A percentile compares a stretch with the other conserved stretches of the same genome.
phyloP scores from a whole-genome alignment of 2,329 filamentous ascomycete species.

The Trichoderma atrobrunneum region DNA sequence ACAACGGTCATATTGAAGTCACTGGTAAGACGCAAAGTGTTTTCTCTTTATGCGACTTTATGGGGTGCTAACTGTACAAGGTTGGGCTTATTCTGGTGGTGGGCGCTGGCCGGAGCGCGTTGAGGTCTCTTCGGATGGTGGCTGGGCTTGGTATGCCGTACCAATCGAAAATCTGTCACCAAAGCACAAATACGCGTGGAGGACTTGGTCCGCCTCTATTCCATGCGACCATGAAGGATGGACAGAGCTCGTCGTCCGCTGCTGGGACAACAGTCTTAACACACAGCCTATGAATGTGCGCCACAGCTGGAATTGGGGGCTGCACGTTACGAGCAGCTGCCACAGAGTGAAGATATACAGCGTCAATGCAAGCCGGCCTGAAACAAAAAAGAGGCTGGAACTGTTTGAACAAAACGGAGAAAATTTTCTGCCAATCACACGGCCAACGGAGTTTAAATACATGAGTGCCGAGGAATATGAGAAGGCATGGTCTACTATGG shows the following conservation, averaged over 20 bases:
- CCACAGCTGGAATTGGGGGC: slow-evolving; percentile 61
- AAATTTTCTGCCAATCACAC: not conserved
- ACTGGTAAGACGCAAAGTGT: not conserved
- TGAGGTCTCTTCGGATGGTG: slow-evolving; percentile 62
- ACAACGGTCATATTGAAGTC: slow-evolving; percentile 52
- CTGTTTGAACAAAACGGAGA: slow-evolving; percentile 41
- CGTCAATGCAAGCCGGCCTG: slow-evolving; percentile 51
- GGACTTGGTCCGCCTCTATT: slow-evolving; percentile 60
- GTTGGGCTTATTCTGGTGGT: slow-evolving; percentile 59
- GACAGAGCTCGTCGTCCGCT: slow-evolving; percentile 57
- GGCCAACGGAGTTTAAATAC: not conserved
- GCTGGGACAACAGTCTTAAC: slow-evolving; percentile 62
- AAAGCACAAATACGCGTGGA: slow-evolving; percentile 64
- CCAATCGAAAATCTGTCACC: slow-evolving; percentile 57
- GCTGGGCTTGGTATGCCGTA: slow-evolving; percentile 62
- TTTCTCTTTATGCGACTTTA: not conserved
- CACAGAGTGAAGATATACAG: slow-evolving; percentile 62
- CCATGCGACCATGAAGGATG: slow-evolving; percentile 62
- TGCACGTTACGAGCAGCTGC: slow-evolving; percentile 62
- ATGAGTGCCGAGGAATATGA: not conserved
- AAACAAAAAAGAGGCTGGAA: slow-evolving; percentile 49
- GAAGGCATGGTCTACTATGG: not conserved
- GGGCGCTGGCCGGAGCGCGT: slow-evolving; percentile 61
- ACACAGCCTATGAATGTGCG: slow-evolving; percentile 57
- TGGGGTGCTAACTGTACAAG: slow-evolving; percentile 28